Base-by-base conservation (phyloP, 2,329 filamentous ascomycete genomes). In the Dothideomycetes sp. region DNA sequence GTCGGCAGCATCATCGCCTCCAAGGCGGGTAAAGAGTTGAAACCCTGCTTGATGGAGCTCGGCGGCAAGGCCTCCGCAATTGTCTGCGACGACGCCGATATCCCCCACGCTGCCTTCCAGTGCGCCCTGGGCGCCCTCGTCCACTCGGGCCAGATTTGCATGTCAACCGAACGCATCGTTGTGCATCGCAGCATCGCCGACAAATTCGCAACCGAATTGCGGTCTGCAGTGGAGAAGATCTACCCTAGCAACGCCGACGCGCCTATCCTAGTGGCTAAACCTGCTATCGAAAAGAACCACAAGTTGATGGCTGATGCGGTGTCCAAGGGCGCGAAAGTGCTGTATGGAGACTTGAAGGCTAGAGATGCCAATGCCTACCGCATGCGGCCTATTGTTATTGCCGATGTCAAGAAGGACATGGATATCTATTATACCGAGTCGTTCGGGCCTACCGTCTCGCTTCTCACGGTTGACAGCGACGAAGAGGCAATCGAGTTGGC, bases 121-220 rank as follows among this genome's bases (percentile, higher is more conserved):
- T 41, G 44, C 19, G 29, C 35, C 14, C 29, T 45, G 9, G 41
- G 40, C 30, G 41, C 38, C 34, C 37, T 43, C 14, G 10, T 41
- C 4, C 40, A 44, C 34, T 36, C 35, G 14, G 44, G 48, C 5
- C 47, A 49, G 36, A 41, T 47, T n/a, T 91, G 84, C 68, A 91
- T 93, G 84, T 72, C 73, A 11, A 91, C 84, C 0, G 85, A 91
- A 62, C 73, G 78, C 18, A 79, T 89, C 45, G 54, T 79, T 12
- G 73, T 80, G 15, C 70, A 78, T 54, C 65, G 66, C 38, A 61
- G 62, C 29, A 61, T 81, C 41, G 63, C 65, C 41, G 61, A 65
- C 12, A 54, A 66, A 15, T 81, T 81, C 56, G 64, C 61, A 17
- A 52, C 61, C 17, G 60, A 62, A 3, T 61, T 76, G 29, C 62